Base-by-base conservation (phyloP, 1,139 yeast genomes). In the Candida sanyaensis region DNA sequence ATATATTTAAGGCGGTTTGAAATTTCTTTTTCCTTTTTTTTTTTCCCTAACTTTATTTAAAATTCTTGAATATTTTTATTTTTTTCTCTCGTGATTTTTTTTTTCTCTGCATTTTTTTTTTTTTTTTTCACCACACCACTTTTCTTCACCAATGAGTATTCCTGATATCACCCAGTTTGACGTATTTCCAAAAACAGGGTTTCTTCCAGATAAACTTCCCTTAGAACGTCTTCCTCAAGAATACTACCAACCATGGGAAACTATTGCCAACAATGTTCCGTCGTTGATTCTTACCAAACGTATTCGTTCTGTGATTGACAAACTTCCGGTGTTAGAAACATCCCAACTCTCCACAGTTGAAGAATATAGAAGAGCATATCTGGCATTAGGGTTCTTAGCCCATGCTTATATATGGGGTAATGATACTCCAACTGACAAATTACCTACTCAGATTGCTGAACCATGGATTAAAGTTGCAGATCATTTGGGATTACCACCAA, bases 341-440 rank as follows among this genome's bases (percentile, higher is more conserved):
- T 75, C 71, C 4, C 56, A 66, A 8, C 71, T 90, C 32, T 55
- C 56, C 3, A 75, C 64, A 33, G 62, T 65, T 37, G 71, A 73
- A 21, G 84, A 90, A 56, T 75, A 78, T 62, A 79, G 96, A 61
- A 77, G 97, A 55, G 96, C 97, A 0, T 88, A 88, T 64, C 83
- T 87, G 21, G 73, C 89, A 3, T 72, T 92, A 29, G 84, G 93
- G 9, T 91, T 91, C 59, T 65, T 92, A 48, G 80, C 89, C 6
- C 96, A 92, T 65, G 96, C 95, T 1, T 92, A 92, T 62, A 84
- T 92, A 23, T 92, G 98, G 98, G 85, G 86, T 2, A 81, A 82
- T 29, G 84, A 83, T 40, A 78, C 75, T 39, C 88, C 96, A 6
- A 64, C 72, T n/a, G 86, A 86, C 54, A 75, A 67, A 45, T 64